Percentiles rank a stretch among this genome's conserved stretches.
Conservation (phyloP, 352 stramenopile species). For the Phytopythium oedochilum region DNA sequence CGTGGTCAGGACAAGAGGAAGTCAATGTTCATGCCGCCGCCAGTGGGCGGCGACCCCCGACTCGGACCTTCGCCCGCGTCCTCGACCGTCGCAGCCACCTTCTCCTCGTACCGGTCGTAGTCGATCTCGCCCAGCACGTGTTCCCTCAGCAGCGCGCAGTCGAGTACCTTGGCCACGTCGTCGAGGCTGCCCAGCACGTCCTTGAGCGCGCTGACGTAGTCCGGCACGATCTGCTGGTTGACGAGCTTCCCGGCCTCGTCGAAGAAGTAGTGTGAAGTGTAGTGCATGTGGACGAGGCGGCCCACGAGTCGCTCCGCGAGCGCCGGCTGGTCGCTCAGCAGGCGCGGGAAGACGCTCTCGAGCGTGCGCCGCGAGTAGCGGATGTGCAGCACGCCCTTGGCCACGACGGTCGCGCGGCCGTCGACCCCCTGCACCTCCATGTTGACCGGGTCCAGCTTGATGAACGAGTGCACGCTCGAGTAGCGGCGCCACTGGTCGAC, state of each 20-base stretch:
- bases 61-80: not conserved
- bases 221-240: constrained; percentile 12
- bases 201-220: constrained; percentile 24
- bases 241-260: constrained; percentile 11
- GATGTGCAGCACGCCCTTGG: constrained; percentile 21
- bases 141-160: constrained; percentile 5
- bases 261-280: constrained; percentile 28
- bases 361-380: constrained; percentile 28
- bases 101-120: not conserved
- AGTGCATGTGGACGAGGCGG: constrained; percentile 21
- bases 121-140: constrained; percentile 3
- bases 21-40: not conserved
- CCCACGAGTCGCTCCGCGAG: constrained; percentile 28
- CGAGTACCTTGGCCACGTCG: constrained; percentile 19
- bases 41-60: not conserved
- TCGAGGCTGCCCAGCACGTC: constrained; percentile 21
- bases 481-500: constrained; percentile 17
- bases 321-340: constrained; percentile 12
- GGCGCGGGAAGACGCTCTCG: constrained; percentile 29
- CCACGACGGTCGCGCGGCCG: constrained; percentile 11
- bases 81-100: not conserved
- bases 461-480: constrained; percentile 9
- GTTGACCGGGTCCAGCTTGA: constrained; percentile 12
- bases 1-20: not conserved
- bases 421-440: constrained; percentile 7